Conservation (phyloP, 2,329 filamentous ascomycete genomes). For the Cordyceps militaris region DNA sequence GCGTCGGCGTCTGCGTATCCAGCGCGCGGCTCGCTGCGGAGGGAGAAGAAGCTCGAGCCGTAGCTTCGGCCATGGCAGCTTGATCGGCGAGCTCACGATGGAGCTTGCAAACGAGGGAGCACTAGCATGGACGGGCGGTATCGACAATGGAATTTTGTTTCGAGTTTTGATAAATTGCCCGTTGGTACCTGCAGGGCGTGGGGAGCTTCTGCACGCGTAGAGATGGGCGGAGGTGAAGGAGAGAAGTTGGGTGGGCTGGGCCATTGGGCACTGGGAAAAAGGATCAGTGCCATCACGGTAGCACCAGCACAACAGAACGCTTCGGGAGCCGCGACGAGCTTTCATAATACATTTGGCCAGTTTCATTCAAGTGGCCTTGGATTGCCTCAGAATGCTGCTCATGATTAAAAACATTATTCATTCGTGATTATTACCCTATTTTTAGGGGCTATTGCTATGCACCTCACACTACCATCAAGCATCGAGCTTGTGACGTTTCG, state of each 20-base stretch:
- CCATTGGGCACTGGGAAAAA: background rate
- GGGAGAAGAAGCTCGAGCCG: constrained; percentile 1
- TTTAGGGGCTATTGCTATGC: too few species aligned
- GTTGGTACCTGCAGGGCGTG: background rate
- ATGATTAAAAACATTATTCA: too few species aligned
- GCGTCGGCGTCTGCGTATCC: constrained; percentile 30
- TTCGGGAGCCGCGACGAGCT: background rate
- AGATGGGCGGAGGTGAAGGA: constrained; percentile 2
- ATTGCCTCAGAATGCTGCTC: too few species aligned
- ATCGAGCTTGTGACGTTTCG: too few species aligned
- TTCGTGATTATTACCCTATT: too few species aligned
- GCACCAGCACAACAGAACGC: too few species aligned
- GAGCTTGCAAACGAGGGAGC: background rate
- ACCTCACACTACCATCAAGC: too few species aligned
- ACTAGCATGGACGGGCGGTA: background rate
- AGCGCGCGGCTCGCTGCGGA: constrained; percentile 9
- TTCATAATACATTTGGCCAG: too few species aligned
- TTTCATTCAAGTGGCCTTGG: too few species aligned
- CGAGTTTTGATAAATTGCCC: background rate
- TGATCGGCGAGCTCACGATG: constrained; percentile 10
- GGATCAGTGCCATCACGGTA: too few species aligned
- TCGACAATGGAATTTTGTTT: background rate
- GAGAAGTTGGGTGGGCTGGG: constrained; percentile 8
- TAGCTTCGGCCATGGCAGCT: constrained; percentile 6
- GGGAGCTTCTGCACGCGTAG: background rate